Base-by-base conservation (phyloP, 805 yeast genomes). In the Candida sphagnicola region DNA sequence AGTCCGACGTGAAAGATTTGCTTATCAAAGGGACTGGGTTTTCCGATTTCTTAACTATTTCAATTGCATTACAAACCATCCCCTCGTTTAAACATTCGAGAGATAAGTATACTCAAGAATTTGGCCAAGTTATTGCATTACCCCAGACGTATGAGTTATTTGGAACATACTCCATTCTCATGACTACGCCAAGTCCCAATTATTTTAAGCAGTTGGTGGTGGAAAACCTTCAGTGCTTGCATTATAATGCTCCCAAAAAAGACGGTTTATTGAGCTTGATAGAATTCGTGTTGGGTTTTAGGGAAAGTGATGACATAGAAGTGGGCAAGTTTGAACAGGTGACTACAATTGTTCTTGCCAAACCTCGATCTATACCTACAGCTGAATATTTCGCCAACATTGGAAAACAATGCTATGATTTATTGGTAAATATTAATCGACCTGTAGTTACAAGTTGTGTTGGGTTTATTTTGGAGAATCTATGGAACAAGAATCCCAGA, bases 261-360 rank as follows among this genome's bases (percentile, higher is more conserved):
- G 81, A 83, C 50, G 97, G 98, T 0, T 78, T 93, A 2, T 60
- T 75, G 19, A 72, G 89, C 2, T 59, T 91, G 35, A 70, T 89
- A 19, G 97, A 91, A 57, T 78, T 85, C 45, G 69, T 85, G 0
- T 65, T 85, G 11, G 95, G 95, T 0, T 65, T 85, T 18, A 67
- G 96, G 40, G 95, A 87, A 30, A 70, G 72, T 38, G 91, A 83
- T 40, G 80, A 78, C 10, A 59, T 88, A 11, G 80, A 80, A 45
- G 59, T 80, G n/a, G 78, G 77, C 23, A 83, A 79, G 46, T 67
- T 86, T 34, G 78, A 77, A 18, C 75, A 80, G 41, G 84, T 86
- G 1, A 77, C 85, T n/a, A 74, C 72, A 30, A 70, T 87, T 2
- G 56, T 91, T 12, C 55, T 83, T 19, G 60, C 80, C 13, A 80